Conservation (phyloP, 257 asterid species). For the Solanum chmielewskii region DNA sequence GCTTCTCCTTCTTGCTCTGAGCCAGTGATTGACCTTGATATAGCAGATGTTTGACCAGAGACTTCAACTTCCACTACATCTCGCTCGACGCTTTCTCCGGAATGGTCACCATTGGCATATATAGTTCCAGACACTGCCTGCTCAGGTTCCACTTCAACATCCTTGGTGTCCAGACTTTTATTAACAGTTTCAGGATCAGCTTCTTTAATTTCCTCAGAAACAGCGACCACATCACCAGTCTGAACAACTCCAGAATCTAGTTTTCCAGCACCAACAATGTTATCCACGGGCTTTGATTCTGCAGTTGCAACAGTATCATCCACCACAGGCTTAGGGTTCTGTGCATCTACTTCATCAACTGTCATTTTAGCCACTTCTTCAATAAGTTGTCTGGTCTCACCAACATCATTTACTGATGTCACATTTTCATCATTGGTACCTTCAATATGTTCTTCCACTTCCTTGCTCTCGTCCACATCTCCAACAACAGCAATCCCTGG, state of each 20-base stretch:
- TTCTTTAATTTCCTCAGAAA: background rate
- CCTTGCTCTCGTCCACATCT: constrained; percentile 3
- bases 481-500: constrained; percentile 26
- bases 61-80: constrained; percentile 9
- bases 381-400: constrained; percentile 11
- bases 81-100: constrained; percentile 1
- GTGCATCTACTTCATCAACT: constrained; percentile 10
- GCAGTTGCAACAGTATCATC: constrained; percentile 6
- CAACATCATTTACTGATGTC: constrained; percentile 6
- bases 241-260: background rate
- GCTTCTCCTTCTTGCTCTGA: constrained; percentile 30
- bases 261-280: constrained; percentile 8
- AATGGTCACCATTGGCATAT: constrained; percentile 18
- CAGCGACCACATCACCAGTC: background rate
- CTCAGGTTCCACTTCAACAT: background rate
- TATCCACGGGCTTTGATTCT: constrained; percentile 11
- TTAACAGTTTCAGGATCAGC: background rate
- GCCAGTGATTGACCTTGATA: background rate
- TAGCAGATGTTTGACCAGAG: constrained; percentile 3
- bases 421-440: constrained; percentile 3
- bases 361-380: constrained; percentile 3
- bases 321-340: constrained; percentile 15
- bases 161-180: background rate
- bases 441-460: constrained; percentile 5
- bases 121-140: constrained; percentile 1